A percentile compares a stretch with the other conserved stretches of the same genome.
Conservation (phyloP, 352 stramenopile species). For the Globisporangium middletonii region DNA sequence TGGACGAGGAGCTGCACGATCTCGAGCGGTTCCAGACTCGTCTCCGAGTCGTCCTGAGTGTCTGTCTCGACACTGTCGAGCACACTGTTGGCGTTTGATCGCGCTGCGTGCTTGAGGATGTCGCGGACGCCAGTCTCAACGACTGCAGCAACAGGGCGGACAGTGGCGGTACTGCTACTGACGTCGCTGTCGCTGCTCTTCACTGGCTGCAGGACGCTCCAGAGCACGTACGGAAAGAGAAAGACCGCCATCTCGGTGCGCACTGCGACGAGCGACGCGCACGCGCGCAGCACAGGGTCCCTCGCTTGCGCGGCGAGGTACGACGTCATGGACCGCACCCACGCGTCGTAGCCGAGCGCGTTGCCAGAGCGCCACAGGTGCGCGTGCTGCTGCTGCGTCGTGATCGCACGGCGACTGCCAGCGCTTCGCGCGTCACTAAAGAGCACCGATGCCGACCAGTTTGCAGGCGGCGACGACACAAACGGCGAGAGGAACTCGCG, state of each 20-base stretch:
- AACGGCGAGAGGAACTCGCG: conserved; percentile 58
- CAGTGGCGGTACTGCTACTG: background rate
- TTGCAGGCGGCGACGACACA: conserved; percentile 35
- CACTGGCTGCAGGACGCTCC: conserved; percentile 16
- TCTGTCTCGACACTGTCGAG: background rate
- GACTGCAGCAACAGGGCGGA: conserved; percentile 13
- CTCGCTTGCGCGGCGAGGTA: conserved; percentile 27
- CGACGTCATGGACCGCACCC: conserved; percentile 49
- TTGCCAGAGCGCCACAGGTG: conserved; percentile 38
- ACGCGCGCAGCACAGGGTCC: conserved; percentile 51
- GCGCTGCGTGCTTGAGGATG: conserved; percentile 22
- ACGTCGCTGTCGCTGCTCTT: background rate
- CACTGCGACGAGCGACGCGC: conserved; percentile 28
- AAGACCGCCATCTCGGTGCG: conserved; percentile 63
- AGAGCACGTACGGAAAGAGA: conserved; percentile 68
- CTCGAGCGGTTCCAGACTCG: conserved; percentile 20
- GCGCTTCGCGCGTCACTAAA: background rate
- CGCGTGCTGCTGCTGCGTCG: conserved; percentile 12
- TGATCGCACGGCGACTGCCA: conserved; percentile 6
- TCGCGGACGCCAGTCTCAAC: conserved; percentile 36
- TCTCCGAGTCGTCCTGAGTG: background rate
- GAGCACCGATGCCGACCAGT: conserved; percentile 36
- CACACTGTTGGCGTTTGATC: background rate
- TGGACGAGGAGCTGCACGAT: conserved; percentile 72
- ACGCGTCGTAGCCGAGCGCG: conserved; percentile 38